These are phyloP conservation scores for Xanthoceras sorbifolium DNA, from an alignment of 345 rosid species.

Conservation along the genomic window DNA sequence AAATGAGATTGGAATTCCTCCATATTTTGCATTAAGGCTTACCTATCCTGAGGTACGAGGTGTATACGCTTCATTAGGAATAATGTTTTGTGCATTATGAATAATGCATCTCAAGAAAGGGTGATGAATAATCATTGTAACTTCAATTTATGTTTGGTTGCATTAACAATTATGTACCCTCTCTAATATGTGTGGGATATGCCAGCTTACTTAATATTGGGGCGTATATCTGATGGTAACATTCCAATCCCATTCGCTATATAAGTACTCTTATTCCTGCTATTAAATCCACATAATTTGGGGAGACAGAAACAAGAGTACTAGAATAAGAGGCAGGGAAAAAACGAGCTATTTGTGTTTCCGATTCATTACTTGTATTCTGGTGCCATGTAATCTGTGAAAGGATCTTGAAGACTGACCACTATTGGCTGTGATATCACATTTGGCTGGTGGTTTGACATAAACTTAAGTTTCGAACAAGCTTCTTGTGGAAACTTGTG, in stretches of 20 bases:
- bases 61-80: not conserved
- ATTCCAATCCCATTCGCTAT: not conserved
- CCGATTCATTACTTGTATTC: not conserved
- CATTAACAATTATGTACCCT: not conserved
- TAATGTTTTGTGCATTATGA: not conserved
- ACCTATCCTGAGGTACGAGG: constrained; percentile 89
- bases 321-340: not conserved
- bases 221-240: not conserved
- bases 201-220: not conserved
- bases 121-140: not conserved
- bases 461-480: not conserved
- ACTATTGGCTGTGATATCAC: not conserved
- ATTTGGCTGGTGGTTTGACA: not conserved
- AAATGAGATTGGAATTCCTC: constrained; percentile 98
- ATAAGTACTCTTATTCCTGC: not conserved
- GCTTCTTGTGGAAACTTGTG: not conserved
- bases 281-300: not conserved
- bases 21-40: constrained; percentile 78
- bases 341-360: not conserved
- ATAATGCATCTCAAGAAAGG: not conserved
- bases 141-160: not conserved
- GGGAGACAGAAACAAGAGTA: not conserved
- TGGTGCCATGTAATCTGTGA: not conserved
- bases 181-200: not conserved
- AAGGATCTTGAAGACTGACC: not conserved